Percentiles rank a stretch among this genome's conserved stretches.
Conservation (phyloP, 768 basidiomycete species). For the Podaxis sp. region DNA sequence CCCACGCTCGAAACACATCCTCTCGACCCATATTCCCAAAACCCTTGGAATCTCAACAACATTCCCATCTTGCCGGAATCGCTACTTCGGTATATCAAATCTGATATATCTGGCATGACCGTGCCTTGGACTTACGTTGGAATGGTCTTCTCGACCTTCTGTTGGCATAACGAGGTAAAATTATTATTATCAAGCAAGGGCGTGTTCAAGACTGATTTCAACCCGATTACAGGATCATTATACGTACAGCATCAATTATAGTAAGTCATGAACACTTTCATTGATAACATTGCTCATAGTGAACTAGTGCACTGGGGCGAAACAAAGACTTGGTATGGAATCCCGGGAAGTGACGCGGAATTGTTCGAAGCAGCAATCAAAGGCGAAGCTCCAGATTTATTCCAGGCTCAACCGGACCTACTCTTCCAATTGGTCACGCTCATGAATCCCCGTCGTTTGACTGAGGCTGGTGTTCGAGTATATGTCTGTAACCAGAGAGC, state of each 20-base stretch:
- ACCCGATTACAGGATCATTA: constrained; percentile 75
- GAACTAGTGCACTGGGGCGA: constrained; percentile 94
- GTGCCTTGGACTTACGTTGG: constrained; percentile 99
- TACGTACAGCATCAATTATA: constrained; percentile 93
- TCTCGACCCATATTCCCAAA: constrained; percentile 76
- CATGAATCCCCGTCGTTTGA: constrained; percentile 89
- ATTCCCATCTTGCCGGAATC: constrained; percentile 92
- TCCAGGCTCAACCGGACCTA: constrained; percentile 95
- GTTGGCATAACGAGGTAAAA: constrained; percentile 97
- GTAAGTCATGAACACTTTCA: constrained; percentile 41
- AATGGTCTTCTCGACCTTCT: constrained; percentile 98
- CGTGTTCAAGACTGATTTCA: background rate
- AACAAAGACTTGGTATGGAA: constrained; percentile 99
- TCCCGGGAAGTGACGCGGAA: constrained; percentile 92
- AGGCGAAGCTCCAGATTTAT: constrained; percentile 93
- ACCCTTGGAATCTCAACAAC: constrained; percentile 98
- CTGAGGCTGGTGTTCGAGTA: constrained; percentile 85
- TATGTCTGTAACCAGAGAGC: constrained; percentile 95
- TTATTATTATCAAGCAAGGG: constrained; percentile 13
- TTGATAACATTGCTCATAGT: constrained; percentile 17
- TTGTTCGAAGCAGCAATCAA: constrained; percentile 96
- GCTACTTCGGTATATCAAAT: constrained; percentile 94
- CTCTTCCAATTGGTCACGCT: constrained; percentile 97
- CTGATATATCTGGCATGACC: constrained; percentile 99
- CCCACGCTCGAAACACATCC: constrained; percentile 95